phyloP scores from a whole-genome alignment of 257 asterid genomes.

The Nicotiana sylvestris region DNA sequence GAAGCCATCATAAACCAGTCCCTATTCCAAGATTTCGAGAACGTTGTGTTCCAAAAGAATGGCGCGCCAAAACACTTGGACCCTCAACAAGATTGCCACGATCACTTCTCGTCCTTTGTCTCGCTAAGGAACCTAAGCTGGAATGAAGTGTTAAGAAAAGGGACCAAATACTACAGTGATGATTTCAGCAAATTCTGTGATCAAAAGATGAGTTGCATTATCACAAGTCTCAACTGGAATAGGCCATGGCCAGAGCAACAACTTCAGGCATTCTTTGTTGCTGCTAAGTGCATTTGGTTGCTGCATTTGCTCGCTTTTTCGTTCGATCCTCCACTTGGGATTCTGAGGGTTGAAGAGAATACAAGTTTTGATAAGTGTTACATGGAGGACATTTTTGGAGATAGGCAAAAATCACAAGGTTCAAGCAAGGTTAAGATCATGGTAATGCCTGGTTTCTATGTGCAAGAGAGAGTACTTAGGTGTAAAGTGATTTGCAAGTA shows the following conservation, averaged over 20 bases:
- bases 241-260: conserved; percentile 92
- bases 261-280: conserved; percentile 76
- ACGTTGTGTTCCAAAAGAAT: conserved; percentile 64
- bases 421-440: conserved; percentile 59
- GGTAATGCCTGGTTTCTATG: conserved; percentile 93
- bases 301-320: conserved; percentile 87
- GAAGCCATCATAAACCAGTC: conserved; percentile 80
- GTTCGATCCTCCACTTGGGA: conserved; percentile 49
- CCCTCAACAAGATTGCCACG: conserved; percentile 57
- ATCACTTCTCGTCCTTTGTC: conserved; percentile 63
- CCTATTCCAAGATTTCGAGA: conserved; percentile 80
- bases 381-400: conserved; percentile 73
- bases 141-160: conserved; percentile 81
- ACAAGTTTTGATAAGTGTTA: conserved; percentile 46
- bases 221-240: conserved; percentile 55
- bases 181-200: conserved; percentile 89
- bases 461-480: conserved; percentile 61
- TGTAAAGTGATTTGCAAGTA: conserved; percentile 84
- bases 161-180: conserved; percentile 84
- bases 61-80: conserved; percentile 61
- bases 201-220: conserved; percentile 75
- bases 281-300: conserved; percentile 93
- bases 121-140: conserved; percentile 77
- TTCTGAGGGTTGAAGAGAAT: conserved; percentile 67
- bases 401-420: conserved; percentile 51